Conservation (phyloP, 2,329 filamentous ascomycete species). For the Mariannaea elegans region DNA sequence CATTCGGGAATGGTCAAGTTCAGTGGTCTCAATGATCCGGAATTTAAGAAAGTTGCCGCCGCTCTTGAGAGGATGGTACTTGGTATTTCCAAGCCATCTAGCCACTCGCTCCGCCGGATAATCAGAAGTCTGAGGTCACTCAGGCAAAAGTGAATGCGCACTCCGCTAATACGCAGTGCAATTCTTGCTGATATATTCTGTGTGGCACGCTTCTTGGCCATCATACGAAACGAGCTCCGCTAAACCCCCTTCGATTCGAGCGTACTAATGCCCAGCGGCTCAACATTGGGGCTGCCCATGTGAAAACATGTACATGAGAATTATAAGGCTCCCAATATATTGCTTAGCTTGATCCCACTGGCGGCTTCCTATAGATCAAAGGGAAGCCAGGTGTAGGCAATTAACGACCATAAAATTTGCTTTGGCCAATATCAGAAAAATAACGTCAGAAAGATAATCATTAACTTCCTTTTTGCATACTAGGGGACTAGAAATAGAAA, state of each 20-base stretch:
- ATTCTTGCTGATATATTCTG: too few relatives aligned
- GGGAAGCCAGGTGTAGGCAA: constrained; percentile 57
- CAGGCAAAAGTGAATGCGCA: too few relatives aligned
- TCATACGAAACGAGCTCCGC: too few relatives aligned
- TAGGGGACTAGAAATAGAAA: constrained; percentile 54
- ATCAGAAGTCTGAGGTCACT: too few relatives aligned
- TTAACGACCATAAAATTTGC: constrained; percentile 56
- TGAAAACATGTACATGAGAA: neutral
- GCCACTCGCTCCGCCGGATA: too few relatives aligned
- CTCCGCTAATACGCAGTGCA: too few relatives aligned
- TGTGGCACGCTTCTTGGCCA: too few relatives aligned
- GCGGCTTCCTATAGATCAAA: constrained; percentile 56
- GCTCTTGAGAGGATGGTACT: constrained; percentile 19
- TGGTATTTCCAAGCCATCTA: too few relatives aligned
- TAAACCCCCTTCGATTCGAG: too few relatives aligned
- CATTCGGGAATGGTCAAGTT: constrained; percentile 51
- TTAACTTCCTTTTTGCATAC: constrained; percentile 63
- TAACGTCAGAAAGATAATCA: constrained; percentile 30
- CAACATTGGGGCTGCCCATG: neutral
- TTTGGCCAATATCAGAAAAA: constrained; percentile 2
- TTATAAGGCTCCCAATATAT: constrained; percentile 6
- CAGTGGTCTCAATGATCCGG: constrained; percentile 36
- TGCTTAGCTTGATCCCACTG: constrained; percentile 16
- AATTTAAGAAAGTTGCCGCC: constrained; percentile 45
- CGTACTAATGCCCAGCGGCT: too few relatives aligned